A percentile compares a stretch with the other conserved stretches of the same genome.
phyloP scores from a whole-genome alignment of 192 early-diverging fungal genomes.

The Coemansia sp. region DNA sequence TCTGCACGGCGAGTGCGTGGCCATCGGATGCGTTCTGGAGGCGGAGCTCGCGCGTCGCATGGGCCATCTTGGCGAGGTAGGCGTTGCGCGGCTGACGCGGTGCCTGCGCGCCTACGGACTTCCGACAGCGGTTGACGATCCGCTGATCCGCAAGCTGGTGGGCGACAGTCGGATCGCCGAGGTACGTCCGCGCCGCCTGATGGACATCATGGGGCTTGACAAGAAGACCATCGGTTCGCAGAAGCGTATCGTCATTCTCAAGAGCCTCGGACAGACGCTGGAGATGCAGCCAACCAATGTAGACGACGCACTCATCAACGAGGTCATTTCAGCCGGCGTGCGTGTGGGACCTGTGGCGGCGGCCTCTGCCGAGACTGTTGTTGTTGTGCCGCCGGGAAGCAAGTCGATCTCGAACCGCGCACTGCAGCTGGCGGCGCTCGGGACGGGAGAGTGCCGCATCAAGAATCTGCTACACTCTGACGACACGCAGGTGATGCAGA shows the following conservation, averaged over 20 bases:
- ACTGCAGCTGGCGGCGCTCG: constrained; percentile 87
- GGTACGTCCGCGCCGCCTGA: constrained; percentile 71
- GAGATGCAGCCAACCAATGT: constrained; percentile 83
- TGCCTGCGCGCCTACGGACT: constrained; percentile 87
- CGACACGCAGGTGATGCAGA: constrained; percentile 97
- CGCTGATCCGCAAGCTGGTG: constrained; percentile 61
- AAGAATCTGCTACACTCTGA: constrained; percentile 92
- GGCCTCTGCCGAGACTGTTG: constrained; percentile 14
- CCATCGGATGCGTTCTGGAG: constrained; percentile 93
- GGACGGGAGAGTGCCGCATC: constrained; percentile 75
- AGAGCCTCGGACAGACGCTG: constrained; percentile 78
- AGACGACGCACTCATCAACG: constrained; percentile 79
- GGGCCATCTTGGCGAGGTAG: constrained; percentile 82
- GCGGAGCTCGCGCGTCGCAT: constrained; percentile 89
- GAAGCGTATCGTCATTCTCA: constrained; percentile 88
- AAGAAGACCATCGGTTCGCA: constrained; percentile 94
- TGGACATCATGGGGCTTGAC: constrained; percentile 92
- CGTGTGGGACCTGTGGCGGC: constrained; percentile 63
- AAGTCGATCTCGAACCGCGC: constrained; percentile 99
- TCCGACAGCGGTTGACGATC: constrained; percentile 83
- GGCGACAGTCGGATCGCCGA: constrained; percentile 64
- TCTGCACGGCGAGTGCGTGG: constrained; percentile 96
- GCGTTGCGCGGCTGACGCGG: constrained; percentile 79
- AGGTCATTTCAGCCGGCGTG: constrained; percentile 76
- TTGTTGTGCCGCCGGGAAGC: constrained; percentile 79